These are phyloP conservation scores for Monosporascus ibericus DNA, from an alignment of 2,329 filamentous ascomycete genomes.

Conservation along the genomic window DNA sequence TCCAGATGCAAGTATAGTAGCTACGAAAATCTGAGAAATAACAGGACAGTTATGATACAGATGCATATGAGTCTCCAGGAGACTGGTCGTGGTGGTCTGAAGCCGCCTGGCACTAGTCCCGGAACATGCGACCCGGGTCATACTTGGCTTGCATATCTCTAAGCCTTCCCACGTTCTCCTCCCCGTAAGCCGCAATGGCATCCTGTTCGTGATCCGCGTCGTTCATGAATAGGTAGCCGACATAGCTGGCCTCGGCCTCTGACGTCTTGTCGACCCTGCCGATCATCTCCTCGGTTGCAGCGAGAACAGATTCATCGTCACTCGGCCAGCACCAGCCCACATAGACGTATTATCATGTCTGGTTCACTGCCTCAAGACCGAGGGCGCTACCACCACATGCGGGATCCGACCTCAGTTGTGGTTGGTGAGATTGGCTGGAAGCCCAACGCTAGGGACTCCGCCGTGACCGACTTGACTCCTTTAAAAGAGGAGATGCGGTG, in stretches of 20 bases:
- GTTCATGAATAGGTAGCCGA: slow-evolving; percentile 1
- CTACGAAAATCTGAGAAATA: no score
- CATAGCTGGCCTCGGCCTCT: not conserved
- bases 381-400: slow-evolving; percentile 3
- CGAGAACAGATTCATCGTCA: slow-evolving; percentile 1
- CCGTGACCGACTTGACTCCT: slow-evolving; percentile 1
- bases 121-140: slow-evolving; percentile 5
- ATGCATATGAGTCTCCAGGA: no score
- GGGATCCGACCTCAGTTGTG: not conserved
- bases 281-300: not conserved
- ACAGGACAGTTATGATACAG: no score
- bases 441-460: not conserved
- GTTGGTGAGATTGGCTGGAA: slow-evolving; percentile 3
- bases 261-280: not conserved
- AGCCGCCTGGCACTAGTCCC: slow-evolving; percentile 6
- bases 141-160: slow-evolving; percentile 1
- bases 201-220: slow-evolving; percentile 7
- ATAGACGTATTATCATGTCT: slow-evolving; percentile 3
- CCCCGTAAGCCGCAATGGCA: slow-evolving; percentile 6
- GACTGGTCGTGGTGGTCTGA: no score
- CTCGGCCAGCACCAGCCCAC: slow-evolving; percentile 2
- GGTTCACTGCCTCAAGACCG: slow-evolving; percentile 2
- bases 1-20: no score
- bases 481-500: not conserved
- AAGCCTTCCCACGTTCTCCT: slow-evolving; percentile 1